Conservation (phyloP, 2,329 filamentous ascomycete species). For the Epichloe festucae region DNA sequence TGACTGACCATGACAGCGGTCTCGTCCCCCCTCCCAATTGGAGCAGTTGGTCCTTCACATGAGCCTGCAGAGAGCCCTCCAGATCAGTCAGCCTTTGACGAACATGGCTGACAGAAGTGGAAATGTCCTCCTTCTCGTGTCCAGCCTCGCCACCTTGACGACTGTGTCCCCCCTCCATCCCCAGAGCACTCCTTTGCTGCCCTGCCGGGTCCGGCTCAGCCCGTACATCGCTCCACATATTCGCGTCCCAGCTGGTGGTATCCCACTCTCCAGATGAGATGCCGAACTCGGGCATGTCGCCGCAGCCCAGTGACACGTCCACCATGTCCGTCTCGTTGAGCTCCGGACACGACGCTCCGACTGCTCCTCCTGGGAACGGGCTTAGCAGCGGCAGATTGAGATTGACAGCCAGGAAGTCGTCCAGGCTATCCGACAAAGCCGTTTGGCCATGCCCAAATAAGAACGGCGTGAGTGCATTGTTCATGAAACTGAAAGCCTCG, state of each 20-base stretch:
- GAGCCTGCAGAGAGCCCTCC: not conserved
- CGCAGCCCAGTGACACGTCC: not conserved
- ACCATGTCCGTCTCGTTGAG: not conserved
- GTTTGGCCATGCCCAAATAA: too few species aligned
- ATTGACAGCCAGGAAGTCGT: too few species aligned
- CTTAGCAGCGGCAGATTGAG: too few species aligned
- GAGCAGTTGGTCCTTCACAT: not conserved
- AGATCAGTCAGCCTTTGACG: not conserved
- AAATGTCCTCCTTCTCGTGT: too few species aligned
- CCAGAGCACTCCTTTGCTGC: too few species aligned
- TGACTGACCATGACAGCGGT: too few species aligned
- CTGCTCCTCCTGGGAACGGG: too few species aligned
- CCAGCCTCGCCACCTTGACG: not conserved
- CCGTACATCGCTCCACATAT: not conserved
- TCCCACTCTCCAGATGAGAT: not conserved
- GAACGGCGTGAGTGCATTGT: too few species aligned
- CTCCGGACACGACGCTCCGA: not conserved
- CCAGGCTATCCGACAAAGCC: too few species aligned
- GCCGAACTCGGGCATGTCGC: not conserved
- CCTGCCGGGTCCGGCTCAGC: too few species aligned
- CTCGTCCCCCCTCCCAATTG: not conserved
- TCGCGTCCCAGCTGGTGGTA: too few species aligned
- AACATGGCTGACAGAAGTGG: not conserved
- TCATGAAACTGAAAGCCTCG: too few species aligned
- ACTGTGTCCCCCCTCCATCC: not conserved